Conservation (phyloP, 176 grass and related monocot species). For the Oryza glaberrima region DNA sequence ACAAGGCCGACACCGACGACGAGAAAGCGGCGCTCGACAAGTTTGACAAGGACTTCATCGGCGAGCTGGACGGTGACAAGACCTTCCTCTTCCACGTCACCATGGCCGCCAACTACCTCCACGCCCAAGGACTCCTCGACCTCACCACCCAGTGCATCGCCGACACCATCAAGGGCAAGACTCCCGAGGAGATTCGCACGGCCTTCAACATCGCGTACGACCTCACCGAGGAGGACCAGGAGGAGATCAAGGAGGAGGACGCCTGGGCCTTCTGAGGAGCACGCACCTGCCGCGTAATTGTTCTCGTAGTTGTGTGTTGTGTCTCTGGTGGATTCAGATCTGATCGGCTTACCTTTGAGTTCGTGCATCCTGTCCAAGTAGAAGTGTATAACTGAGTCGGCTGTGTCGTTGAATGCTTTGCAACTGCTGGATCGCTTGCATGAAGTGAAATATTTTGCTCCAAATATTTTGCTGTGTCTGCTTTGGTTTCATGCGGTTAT, state of each 20-base stretch:
- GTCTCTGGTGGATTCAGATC: background rate
- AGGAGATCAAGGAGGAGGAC: background rate
- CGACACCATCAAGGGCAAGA: background rate
- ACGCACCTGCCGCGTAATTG: background rate
- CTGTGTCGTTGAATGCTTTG: background rate
- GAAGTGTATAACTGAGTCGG: constrained; percentile 19
- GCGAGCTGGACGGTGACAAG: background rate
- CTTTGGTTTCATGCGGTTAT: background rate
- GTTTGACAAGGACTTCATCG: constrained; percentile 28
- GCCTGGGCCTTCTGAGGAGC: background rate
- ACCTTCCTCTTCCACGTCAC: background rate
- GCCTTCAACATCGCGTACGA: background rate
- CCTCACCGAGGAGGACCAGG: background rate
- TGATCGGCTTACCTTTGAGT: background rate
- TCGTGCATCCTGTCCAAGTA: background rate
- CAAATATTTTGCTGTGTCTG: background rate
- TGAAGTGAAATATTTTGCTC: constrained; percentile 10
- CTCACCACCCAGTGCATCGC: background rate
- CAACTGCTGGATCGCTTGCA: constrained; percentile 10
- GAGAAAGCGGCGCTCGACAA: background rate
- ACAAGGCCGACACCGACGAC: background rate
- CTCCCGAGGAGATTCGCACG: constrained; percentile 5
- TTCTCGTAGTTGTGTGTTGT: background rate
- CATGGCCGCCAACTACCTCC: constrained; percentile 11
- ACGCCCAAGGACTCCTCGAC: constrained; percentile 5